Percentiles rank a stretch among this genome's conserved stretches.
These are phyloP conservation scores for Orbilia quercus DNA, from an alignment of 2,329 filamentous ascomycete species.

Conservation along the genomic window DNA sequence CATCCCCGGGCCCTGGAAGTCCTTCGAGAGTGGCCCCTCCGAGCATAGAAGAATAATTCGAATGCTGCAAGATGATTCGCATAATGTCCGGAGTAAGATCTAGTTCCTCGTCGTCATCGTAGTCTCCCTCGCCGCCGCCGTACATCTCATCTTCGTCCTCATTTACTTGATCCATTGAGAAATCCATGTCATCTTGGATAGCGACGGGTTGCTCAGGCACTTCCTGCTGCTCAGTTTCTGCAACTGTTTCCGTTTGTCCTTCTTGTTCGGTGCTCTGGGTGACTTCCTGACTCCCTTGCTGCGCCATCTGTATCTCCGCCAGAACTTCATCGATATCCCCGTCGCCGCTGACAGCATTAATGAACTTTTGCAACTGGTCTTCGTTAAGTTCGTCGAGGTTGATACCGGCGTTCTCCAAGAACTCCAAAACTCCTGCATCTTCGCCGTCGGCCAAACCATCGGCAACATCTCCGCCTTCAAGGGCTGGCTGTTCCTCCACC, in stretches of 20 bases:
- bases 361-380: constrained; percentile 49
- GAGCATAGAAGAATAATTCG: constrained; percentile 26
- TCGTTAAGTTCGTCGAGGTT: constrained; percentile 49
- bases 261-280: constrained; percentile 9
- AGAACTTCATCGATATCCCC: constrained; percentile 43
- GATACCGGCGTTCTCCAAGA: constrained; percentile 43
- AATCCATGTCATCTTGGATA: constrained; percentile 20
- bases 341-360: constrained; percentile 46
- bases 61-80: constrained; percentile 43
- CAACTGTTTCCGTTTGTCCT: background rate
- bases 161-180: constrained; percentile 2
- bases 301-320: constrained; percentile 27
- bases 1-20: background rate
- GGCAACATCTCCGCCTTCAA: background rate
- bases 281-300: constrained; percentile 2
- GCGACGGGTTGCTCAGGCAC: background rate
- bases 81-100: constrained; percentile 50
- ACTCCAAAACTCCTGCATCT: constrained; percentile 26
- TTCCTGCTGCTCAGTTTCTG: constrained; percentile 9
- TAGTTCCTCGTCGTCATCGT: constrained; percentile 43
- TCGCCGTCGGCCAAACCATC: constrained; percentile 2
- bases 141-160: constrained; percentile 47
- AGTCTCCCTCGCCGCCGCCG: constrained; percentile 35
- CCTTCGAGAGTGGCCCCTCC: constrained; percentile 10
- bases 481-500: background rate